Evolutionary conservation across 2,329 filamentous ascomycete species (phyloP), one percentile per base, ranked within the genome.

Genomic region (Fusarium multiceps): DNA sequence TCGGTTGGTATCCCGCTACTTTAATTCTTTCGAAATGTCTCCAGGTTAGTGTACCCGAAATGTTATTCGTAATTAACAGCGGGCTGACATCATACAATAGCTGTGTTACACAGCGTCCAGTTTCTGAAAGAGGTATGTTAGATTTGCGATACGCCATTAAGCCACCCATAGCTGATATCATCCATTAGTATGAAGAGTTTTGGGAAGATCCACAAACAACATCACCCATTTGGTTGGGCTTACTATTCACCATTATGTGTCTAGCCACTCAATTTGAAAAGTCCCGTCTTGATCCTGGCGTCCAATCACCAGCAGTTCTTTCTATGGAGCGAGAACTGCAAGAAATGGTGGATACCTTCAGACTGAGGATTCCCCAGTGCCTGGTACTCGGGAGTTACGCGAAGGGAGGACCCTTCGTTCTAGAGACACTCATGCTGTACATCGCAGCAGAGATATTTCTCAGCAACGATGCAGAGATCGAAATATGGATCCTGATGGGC

Each of bases 231-330:
- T 86, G 84, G 84, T 55, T 86, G 13, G 84, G 81, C 2, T 75
- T 85, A 3, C 68, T 86, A 1, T 86, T 82, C 69, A 78, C 77
- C 8, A 84, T 86, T 6, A 74, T 86, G 46, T 81, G 80, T 53
- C 75, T 85, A 9, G 78, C 83, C 2, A 68, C 73, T 8, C 60
- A 72, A 4, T 61, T 69, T 25, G 59, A 64, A 4, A 64, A 50
- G 25, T 63, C 27, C 5, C 59, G 59, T 5, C 45, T 64, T 2
- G 59, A 62, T 11, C 61, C 61, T 12, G 50, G 59, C 4, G 40
- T 49, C 10, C 50, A 57, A 7, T 27, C 43, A 9, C 50, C 61
- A 14, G 21, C 40, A 12, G n/a, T 32, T 11, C 27, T 57, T 4
- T 46, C 40, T 3, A 40, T 49, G 30, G 50, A 63, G 21, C 32